Base-by-base conservation (phyloP, 208 protist species). In the Sergeia podlipaevii region DNA sequence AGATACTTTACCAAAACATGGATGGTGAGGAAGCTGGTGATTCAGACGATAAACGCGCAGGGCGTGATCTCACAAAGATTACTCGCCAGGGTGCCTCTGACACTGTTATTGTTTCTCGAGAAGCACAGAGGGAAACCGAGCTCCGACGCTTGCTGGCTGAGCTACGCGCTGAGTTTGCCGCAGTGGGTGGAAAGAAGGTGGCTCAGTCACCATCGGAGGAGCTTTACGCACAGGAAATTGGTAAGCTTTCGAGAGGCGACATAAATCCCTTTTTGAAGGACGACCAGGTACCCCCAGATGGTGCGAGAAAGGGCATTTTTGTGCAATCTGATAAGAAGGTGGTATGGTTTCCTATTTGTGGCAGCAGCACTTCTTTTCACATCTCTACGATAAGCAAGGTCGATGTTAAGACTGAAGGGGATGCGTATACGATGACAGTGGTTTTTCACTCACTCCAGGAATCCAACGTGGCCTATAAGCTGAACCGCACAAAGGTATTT, bases 371-470 rank as follows among this genome's bases (percentile, higher is more conserved):
- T 5, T 93, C 97, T 15, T 98, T 99, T 55, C 98, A 99, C 63
- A 81, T 97, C n/a, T 65, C 75, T 2, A 97, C 92, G 0, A 97
- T 99, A 49, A 98, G 90, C 69, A 97, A 91, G 59, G 88, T 95
- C 11, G 83, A 89, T 10, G 81, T 97, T 30, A 79, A 79, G 32
- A 61, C 77, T 27, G 89, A 98, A 53, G 85, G 78, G 10, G 74
- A 91, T 21, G 60, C 65, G 41, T 74, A 78, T 33, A 82, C 60
- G 21, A 60, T 98, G 41, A 79, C 82, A 20, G 74, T 99, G 28
- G 85, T 78, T 32, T 98, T 99, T 45, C 77, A 89, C 59, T 70
- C 70, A 7, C 57, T 88, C 30, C 79, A 95, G 59, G 81, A 93
- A 61, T 65, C 70, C 34, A 91, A 93, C 49, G 67, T 84, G 20